Percentiles rank a stretch among this genome's conserved stretches.
phyloP scores from a whole-genome alignment of 495 filamentous ascomycete genomes.

The Aspergillus sparsus region DNA sequence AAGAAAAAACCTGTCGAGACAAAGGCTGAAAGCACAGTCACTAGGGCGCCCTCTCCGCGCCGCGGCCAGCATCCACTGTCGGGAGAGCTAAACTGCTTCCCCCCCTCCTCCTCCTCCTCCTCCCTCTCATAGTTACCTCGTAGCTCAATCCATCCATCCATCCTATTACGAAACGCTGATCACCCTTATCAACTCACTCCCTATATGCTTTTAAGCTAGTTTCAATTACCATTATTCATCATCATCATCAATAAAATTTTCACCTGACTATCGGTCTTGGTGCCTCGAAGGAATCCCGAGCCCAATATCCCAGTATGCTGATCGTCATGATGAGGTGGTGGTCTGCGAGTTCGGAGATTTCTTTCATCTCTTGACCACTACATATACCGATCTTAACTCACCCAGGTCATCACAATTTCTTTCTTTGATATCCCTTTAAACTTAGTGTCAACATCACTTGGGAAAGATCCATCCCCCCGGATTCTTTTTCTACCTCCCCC shows the following conservation, averaged over 20 bases:
- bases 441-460: not conserved
- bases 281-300: not conserved
- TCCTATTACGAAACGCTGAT: conserved; percentile 14
- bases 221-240: conserved; percentile 19
- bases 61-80: too few relatives aligned
- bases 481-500: not conserved
- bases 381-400: conserved; percentile 9
- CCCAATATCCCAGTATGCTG: not conserved
- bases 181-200: conserved; percentile 14
- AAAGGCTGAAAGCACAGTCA: too few relatives aligned
- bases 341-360: conserved; percentile 16
- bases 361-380: not conserved
- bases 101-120: too few relatives aligned
- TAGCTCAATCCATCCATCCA: too few relatives aligned
- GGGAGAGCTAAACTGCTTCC: too few relatives aligned
- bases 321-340: not conserved
- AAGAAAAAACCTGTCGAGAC: too few relatives aligned
- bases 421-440: not conserved
- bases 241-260: conserved; percentile 10
- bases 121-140: too few relatives aligned
- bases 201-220: not conserved
- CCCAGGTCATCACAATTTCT: not conserved
- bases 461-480: not conserved
- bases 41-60: too few relatives aligned
- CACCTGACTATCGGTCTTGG: conserved; percentile 7